Evolutionary conservation across 768 basidiomycete genomes (phyloP), one percentile per base, ranked within the genome.

Genomic region (Nevesoporus exiguus): DNA sequence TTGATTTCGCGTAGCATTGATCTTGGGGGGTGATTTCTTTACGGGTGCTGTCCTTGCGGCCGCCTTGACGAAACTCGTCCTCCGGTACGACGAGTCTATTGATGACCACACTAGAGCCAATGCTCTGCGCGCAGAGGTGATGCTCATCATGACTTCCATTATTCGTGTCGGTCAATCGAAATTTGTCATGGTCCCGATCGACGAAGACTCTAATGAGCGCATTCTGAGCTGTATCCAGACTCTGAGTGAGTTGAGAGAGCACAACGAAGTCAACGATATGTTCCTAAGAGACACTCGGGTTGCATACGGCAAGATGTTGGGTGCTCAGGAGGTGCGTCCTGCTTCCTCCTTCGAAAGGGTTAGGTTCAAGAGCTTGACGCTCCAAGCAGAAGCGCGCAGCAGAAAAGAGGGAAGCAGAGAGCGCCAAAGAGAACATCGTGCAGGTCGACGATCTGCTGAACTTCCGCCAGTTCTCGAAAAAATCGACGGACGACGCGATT

Each of bases 131-230:
- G 97, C 97, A 13, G 95, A 99, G 79, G 90, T 91, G 6, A 98
- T 99, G 91, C 80, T 99, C 50, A 93, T 98, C 68, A 98, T 99
- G 97, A 87, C 94, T 1, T 97, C 94, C 9, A 79, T 94, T 67
- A 90, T 98, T 66, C 93, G 97, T 45, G 92, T 98, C 51, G 97
- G 97, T 34, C 96, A 98, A 73, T 95, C 93, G 50, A 96, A 95
- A 67, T 95, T 96, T 61, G 90, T 88, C 41, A 84, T 90, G 0
- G 87, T 86, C 2, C 89, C 91, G n/a, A 99, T 99, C 60, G 97
- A 99, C 74, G 97, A 99, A 69, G 97, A 99, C 70, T 95, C 93
- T 6, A 88, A 84, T 61, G 97, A 99, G 71, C 86, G 97, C 24
- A 93, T 99, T 72, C 82, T 97, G 79, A 91, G 88, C 70, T 99